These are phyloP conservation scores for Ampelomyces quisqualis DNA, from an alignment of 2,329 filamentous ascomycete genomes.

Conservation along the genomic window DNA sequence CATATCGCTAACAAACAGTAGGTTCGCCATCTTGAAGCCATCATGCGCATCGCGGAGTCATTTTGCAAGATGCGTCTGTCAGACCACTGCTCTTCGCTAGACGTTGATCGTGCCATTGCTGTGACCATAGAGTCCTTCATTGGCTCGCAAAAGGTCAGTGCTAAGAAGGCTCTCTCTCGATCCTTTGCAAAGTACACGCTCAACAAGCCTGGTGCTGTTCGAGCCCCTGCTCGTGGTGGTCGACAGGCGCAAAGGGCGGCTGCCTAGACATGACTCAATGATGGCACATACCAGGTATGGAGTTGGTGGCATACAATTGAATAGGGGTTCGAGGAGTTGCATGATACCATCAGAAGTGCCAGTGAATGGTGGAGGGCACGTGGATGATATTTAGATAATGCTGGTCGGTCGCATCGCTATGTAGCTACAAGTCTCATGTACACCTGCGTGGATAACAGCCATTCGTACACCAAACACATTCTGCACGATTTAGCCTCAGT, in stretches of 20 bases:
- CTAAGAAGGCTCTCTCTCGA: conserved; percentile 90
- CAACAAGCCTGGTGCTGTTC: conserved; percentile 47
- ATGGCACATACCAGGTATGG: conserved; percentile 3
- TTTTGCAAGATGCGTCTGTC: conserved; percentile 99
- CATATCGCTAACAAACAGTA: conserved; percentile 44
- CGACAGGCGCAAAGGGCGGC: conserved; percentile 33
- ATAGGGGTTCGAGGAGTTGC: no score
- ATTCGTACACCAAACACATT: background rate
- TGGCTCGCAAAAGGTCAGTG: conserved; percentile 92
- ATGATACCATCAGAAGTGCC: conserved; percentile 17
- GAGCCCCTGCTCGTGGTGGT: conserved; percentile 26
- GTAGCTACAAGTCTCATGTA: no score
- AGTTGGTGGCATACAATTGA: conserved; percentile 6
- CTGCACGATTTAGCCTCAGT: no score
- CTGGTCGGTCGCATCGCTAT: background rate
- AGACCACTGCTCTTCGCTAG: conserved; percentile 84
- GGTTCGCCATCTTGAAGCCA: conserved; percentile 96
- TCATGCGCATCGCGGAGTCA: conserved; percentile 89
- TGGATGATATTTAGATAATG: background rate
- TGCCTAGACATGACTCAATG: conserved; percentile 17
- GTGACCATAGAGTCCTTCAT: conserved; percentile 97
- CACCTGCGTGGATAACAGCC: background rate
- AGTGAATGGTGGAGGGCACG: background rate
- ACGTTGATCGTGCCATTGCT: conserved; percentile 95
- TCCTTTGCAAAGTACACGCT: conserved; percentile 90